These are phyloP conservation scores for Kalmanozyma brasiliensis DNA, from an alignment of 1,284 basidiomycete genomes.

Conservation along the genomic window DNA sequence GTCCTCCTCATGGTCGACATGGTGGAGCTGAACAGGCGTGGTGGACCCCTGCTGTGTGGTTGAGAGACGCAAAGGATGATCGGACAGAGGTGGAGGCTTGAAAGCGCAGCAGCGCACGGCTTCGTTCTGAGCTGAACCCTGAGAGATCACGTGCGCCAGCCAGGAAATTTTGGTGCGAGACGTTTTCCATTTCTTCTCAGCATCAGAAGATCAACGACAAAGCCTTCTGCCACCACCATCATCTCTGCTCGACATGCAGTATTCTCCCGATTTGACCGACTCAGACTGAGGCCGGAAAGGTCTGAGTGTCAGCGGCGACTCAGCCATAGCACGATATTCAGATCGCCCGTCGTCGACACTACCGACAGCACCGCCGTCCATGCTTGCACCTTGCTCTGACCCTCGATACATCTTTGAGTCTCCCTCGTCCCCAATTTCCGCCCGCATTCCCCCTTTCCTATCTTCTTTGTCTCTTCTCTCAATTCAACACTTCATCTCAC, in stretches of 20 bases:
- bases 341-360: neutral
- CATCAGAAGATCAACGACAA: too few relatives aligned
- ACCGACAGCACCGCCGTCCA: too few relatives aligned
- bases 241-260: neutral
- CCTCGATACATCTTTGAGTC: too few relatives aligned
- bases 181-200: conserved; percentile 4
- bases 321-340: neutral
- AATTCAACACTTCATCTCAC: neutral
- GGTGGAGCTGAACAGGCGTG: neutral
- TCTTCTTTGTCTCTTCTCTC: neutral
- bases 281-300: too few relatives aligned
- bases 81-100: neutral
- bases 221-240: conserved; percentile 4
- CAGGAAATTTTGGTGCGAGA: neutral
- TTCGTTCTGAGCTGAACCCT: neutral
- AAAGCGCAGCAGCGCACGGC: neutral
- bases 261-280: too few relatives aligned
- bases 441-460: too few relatives aligned
- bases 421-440: neutral
- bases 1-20: conserved; percentile 39
- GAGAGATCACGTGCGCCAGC: neutral
- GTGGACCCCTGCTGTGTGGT: neutral
- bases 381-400: too few relatives aligned
- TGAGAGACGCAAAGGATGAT: neutral
- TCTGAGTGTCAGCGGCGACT: too few relatives aligned